Evolutionary conservation across 208 protist genomes (phyloP).

Genomic region (Crithidia bombi): DNA sequence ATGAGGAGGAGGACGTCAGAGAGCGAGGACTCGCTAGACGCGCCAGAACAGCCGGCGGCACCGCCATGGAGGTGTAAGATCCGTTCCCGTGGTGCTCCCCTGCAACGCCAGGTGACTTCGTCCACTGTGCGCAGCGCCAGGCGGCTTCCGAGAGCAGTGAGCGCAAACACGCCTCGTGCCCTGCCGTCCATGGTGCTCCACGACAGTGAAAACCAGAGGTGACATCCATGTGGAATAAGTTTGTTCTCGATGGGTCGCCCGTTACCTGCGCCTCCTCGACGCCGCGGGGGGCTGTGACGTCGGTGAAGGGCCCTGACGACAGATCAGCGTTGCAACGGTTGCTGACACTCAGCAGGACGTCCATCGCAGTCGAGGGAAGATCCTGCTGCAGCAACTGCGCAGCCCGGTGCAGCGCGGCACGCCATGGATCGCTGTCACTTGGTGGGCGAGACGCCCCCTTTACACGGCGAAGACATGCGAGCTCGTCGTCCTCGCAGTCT

Average conservation of each 20-base stretch:
- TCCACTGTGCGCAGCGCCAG: slow-evolving; percentile 60
- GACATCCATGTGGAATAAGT: too few relatives aligned
- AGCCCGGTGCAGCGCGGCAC: slow-evolving; percentile 32
- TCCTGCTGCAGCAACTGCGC: slow-evolving; percentile 35
- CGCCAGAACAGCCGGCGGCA: neutral
- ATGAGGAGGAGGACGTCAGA: neutral
- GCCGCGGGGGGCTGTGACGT: too few relatives aligned
- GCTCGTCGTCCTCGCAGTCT: slow-evolving; percentile 17
- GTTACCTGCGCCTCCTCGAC: too few relatives aligned
- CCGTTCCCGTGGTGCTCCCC: neutral
- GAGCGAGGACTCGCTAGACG: neutral
- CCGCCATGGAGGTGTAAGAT: neutral
- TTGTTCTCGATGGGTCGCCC: too few relatives aligned
- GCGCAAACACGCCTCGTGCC: slow-evolving; percentile 29
- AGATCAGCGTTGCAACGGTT: neutral
- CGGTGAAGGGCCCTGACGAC: neutral
- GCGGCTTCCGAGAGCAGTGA: slow-evolving; percentile 48
- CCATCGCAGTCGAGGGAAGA: slow-evolving; percentile 33
- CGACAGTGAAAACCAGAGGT: too few relatives aligned
- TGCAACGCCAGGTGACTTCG: neutral
- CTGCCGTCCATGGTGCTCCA: slow-evolving; percentile 4
- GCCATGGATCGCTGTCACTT: slow-evolving; percentile 14
- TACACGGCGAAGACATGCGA: too few relatives aligned
- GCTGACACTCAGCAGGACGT: slow-evolving; percentile 37
- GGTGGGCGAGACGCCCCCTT: neutral